These are phyloP conservation scores for Cyclospora cayetanensis DNA, from an alignment of 169 alveolate genomes.

Conservation along the genomic window DNA sequence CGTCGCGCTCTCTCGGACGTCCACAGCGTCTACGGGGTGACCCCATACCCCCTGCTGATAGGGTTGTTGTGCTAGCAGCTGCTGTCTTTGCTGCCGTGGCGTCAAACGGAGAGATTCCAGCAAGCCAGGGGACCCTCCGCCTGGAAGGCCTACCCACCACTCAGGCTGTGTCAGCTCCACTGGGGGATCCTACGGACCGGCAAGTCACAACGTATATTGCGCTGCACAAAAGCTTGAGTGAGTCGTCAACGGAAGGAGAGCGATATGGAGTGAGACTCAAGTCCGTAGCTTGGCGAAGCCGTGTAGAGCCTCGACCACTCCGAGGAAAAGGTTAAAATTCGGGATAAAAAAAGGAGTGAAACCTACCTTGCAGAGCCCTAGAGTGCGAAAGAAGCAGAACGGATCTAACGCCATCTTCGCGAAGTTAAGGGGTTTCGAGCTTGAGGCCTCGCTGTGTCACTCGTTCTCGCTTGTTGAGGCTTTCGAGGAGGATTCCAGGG, in stretches of 20 bases:
- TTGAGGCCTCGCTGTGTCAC: too few relatives aligned
- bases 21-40: neutral
- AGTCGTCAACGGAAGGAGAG: too few relatives aligned
- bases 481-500: too few relatives aligned
- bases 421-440: too few relatives aligned
- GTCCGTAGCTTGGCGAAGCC: neutral
- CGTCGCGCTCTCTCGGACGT: neutral
- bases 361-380: too few relatives aligned
- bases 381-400: too few relatives aligned
- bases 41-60: neutral
- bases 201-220: too few relatives aligned
- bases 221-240: too few relatives aligned
- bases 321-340: neutral
- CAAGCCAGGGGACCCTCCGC: neutral
- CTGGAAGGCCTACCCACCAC: neutral
- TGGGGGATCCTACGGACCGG: neutral
- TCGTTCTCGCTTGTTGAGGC: too few relatives aligned
- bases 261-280: neutral
- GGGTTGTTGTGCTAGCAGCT: neutral
- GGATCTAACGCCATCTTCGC: too few relatives aligned
- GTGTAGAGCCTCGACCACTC: neutral
- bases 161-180: neutral
- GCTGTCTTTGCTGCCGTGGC: neutral
- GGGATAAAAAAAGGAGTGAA: neutral
- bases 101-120: neutral